Base-by-base conservation (phyloP, 208 protist genomes). In the Crithidia acanthocephali region DNA sequence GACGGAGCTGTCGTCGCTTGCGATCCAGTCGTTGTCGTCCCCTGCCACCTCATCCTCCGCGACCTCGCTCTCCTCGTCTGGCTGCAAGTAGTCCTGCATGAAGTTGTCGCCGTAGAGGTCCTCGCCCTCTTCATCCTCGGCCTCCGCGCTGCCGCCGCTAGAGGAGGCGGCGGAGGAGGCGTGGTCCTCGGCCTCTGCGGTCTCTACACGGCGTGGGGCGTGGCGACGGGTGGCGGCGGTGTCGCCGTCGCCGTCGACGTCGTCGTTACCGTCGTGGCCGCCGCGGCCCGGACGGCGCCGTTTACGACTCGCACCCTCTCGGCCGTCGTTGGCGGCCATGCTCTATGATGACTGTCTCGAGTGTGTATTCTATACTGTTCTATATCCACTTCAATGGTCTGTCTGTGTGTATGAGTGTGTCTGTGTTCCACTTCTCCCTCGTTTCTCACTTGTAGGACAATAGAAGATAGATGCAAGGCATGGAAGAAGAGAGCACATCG, bases 31-130 rank as follows among this genome's bases (percentile, higher is more conserved):
- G 20, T 91, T 40, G 47, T 61, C 72, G 9, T 61, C 72, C 33
- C 37, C 61, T 33, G 48, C 61, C 28, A 88, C 78, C 22, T 92
- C 89, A 51, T 94, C 92, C 63, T 90, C 89, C 0, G 78, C 25
- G 28, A 76, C 73, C 58, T 94, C 88, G 73, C 82, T 90, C 76
- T 97, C 92, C 61, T 93, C 86, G 42, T 95, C 90, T 3, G 83
- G 83, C 37, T 87, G 68, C 25, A 95, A 74, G 79, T 97, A 97
- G 68, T 97, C 92, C 32, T 70, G 84, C 83, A 95, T 93, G 77
- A 87, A 97, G 76, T 95, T 85, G 23, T 97, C 92, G 6, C 88
- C 92, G 65, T 89, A 97, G 25, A 97, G 83, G 72, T 97, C 92
- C 72, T 97, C 92, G 53, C 92, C 89, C 67, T 96, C 92, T 40